Percentiles rank a stretch among this genome's conserved stretches.
Conservation (phyloP, 305 asterid species). For the Solanum hybrid region DNA sequence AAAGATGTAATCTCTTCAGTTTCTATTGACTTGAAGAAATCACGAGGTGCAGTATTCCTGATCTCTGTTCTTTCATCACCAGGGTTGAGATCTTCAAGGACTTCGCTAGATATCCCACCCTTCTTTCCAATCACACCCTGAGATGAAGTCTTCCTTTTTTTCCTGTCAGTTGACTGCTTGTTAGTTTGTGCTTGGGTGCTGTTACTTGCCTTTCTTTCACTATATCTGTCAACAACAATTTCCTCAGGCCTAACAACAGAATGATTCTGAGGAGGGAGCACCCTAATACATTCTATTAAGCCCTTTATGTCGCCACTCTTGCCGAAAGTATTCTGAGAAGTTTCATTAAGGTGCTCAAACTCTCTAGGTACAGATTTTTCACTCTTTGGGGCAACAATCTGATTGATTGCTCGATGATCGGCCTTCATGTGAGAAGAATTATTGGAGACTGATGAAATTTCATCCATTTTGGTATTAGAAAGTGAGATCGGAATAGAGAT, state of each 20-base stretch:
- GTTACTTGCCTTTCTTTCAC: no score
- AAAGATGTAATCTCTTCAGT: no score
- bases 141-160: no score
- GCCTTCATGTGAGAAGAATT: neutral
- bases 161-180: no score
- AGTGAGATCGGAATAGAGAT: neutral
- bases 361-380: neutral
- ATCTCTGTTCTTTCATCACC: no score
- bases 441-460: conserved; percentile 3
- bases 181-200: no score
- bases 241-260: conserved; percentile 6
- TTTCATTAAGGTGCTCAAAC: conserved; percentile 9
- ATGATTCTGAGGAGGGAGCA: neutral
- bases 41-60: no score
- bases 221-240: neutral
- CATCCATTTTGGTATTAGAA: neutral
- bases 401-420: conserved; percentile 11
- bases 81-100: no score
- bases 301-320: conserved; percentile 4
- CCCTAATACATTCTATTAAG: conserved; percentile 15
- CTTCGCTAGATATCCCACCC: no score
- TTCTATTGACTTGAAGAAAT: no score
- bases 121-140: no score
- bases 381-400: conserved; percentile 11
- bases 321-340: conserved; percentile 2